phyloP scores from a whole-genome alignment of 1,284 basidiomycete genomes.

The Marasmius oreades region DNA sequence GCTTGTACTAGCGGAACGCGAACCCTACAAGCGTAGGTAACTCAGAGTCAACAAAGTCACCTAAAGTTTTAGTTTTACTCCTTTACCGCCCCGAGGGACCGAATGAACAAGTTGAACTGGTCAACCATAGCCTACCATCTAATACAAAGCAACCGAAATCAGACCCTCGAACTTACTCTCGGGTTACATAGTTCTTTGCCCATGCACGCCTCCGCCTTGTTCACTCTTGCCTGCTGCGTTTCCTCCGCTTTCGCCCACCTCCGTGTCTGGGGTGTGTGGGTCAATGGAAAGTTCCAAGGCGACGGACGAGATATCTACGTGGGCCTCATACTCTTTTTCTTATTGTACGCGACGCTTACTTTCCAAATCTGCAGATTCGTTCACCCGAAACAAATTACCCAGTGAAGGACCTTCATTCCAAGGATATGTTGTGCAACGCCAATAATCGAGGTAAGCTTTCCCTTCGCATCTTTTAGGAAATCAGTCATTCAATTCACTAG shows the following conservation, averaged over 20 bases:
- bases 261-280: conserved; percentile 30
- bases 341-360: background rate
- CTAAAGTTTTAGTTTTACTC: too few relatives aligned
- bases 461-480: background rate
- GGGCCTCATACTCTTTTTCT: background rate
- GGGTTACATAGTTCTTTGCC: background rate
- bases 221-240: conserved; percentile 15
- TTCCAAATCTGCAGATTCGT: conserved; percentile 21
- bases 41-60: too few relatives aligned
- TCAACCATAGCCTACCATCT: too few relatives aligned
- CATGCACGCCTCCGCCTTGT: background rate
- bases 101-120: too few relatives aligned
- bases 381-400: conserved; percentile 29
- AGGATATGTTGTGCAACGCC: conserved; percentile 28
- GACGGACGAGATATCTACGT: conserved; percentile 28
- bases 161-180: background rate
- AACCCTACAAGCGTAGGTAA: too few relatives aligned
- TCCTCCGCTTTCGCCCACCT: conserved; percentile 25
- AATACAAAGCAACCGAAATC: too few relatives aligned
- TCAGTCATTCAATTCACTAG: conserved; percentile 8
- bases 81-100: too few relatives aligned
- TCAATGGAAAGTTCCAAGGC: conserved; percentile 30
- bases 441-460: conserved; percentile 21
- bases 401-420: conserved; percentile 27
- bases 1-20: too few relatives aligned